These are phyloP conservation scores for Pyrenula aspistea DNA, from an alignment of 495 filamentous ascomycete species.

Conservation along the genomic window DNA sequence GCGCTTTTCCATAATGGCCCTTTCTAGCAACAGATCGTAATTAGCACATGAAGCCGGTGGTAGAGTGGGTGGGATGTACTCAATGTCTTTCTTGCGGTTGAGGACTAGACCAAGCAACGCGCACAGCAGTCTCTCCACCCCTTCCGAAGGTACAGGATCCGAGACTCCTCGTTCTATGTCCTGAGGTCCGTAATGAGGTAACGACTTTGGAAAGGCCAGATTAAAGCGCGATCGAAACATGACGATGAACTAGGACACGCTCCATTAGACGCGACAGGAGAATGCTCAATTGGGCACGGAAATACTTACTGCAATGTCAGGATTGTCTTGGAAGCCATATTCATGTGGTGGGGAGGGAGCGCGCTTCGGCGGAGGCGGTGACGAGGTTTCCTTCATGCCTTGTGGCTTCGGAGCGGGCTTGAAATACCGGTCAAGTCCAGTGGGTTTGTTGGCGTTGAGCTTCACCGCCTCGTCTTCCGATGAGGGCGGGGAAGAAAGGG, in stretches of 20 bases:
- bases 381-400: constrained; percentile 37
- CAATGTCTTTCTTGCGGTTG: constrained; percentile 95
- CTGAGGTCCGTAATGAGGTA: constrained; percentile 83
- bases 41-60: background rate
- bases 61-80: constrained; percentile 51
- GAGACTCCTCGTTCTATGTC: constrained; percentile 82
- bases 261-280: constrained; percentile 18
- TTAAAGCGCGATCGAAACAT: constrained; percentile 93
- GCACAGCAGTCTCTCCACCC: constrained; percentile 80
- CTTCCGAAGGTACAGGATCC: constrained; percentile 65
- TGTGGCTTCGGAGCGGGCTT: constrained; percentile 31
- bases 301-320: constrained; percentile 71
- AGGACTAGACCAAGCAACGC: constrained; percentile 76
- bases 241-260: constrained; percentile 68
- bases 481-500: constrained; percentile 46
- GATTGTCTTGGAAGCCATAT: constrained; percentile 77
- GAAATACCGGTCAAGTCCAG: constrained; percentile 15
- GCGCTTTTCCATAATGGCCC: constrained; percentile 79
- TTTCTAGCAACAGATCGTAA: constrained; percentile 31
- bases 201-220: constrained; percentile 74
- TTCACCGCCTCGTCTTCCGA: constrained; percentile 40
- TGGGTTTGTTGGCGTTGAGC: constrained; percentile 21
- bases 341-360: constrained; percentile 79
- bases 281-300: constrained; percentile 16
- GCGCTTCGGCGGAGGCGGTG: constrained; percentile 59